phyloP scores from a whole-genome alignment of 768 basidiomycete genomes.

The Lentinula detonsa region DNA sequence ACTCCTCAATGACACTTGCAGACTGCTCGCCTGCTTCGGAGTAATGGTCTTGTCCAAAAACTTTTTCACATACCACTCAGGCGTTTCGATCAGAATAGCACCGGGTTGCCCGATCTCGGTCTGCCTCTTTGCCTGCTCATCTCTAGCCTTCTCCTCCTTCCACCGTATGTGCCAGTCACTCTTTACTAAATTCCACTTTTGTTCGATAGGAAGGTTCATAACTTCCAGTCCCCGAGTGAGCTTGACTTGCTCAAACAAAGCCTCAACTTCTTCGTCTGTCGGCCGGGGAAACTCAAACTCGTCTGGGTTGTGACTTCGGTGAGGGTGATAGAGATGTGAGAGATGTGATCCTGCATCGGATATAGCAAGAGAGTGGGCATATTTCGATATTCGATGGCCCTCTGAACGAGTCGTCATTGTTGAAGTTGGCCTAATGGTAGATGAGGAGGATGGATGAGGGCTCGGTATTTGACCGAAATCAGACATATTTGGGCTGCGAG shows the following conservation, averaged over 20 bases:
- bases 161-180: slow-evolving; percentile 77
- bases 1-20: slow-evolving; percentile 74
- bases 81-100: slow-evolving; percentile 59
- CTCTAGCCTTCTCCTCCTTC: slow-evolving; percentile 63
- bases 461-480: slow-evolving; percentile 47
- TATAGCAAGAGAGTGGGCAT: slow-evolving; percentile 50
- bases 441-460: slow-evolving; percentile 20
- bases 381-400: slow-evolving; percentile 52
- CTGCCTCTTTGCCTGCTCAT: slow-evolving; percentile 56
- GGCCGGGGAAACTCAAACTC: slow-evolving; percentile 76
- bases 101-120: slow-evolving; percentile 50
- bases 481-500: slow-evolving; percentile 40
- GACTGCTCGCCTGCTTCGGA: slow-evolving; percentile 68
- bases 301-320: slow-evolving; percentile 29
- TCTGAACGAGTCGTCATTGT: slow-evolving; percentile 52
- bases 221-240: slow-evolving; percentile 62
- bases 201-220: slow-evolving; percentile 59
- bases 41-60: slow-evolving; percentile 86
- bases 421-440: slow-evolving; percentile 46
- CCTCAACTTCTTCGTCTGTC: slow-evolving; percentile 71
- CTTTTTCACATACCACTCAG: slow-evolving; percentile 91
- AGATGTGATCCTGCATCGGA: slow-evolving; percentile 41
- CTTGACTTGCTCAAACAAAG: slow-evolving; percentile 72
- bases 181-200: slow-evolving; percentile 90
- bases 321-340: slow-evolving; percentile 49